Conservation (phyloP, 2,329 filamentous ascomycete species). For the Verticillium isaacii region DNA sequence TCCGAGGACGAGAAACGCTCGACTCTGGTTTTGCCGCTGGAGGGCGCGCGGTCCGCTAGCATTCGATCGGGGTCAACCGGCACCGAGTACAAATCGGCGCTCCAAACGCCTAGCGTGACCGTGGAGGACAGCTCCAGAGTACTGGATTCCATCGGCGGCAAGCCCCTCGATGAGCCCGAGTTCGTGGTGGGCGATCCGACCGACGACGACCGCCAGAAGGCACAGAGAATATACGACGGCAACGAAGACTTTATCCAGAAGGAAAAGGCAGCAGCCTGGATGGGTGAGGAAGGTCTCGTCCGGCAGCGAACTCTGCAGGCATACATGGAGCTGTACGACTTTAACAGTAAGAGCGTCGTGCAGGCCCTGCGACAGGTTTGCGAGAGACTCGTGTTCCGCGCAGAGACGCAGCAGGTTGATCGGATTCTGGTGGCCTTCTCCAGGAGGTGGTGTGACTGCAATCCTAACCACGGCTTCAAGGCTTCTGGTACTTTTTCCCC, state of each 20-base stretch:
- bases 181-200: conserved; percentile 55
- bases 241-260: conserved; percentile 76
- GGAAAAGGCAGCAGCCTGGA: conserved; percentile 78
- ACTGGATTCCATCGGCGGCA: conserved; percentile 25
- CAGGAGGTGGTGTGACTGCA: conserved; percentile 88
- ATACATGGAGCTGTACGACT: conserved; percentile 93
- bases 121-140: conserved; percentile 36
- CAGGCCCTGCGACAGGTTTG: conserved; percentile 76
- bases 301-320: conserved; percentile 59
- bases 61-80: conserved; percentile 30
- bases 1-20: conserved; percentile 28
- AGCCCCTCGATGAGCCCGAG: conserved; percentile 53
- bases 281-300: conserved; percentile 68
- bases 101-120: conserved; percentile 33
- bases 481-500: conserved; percentile 58
- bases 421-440: conserved; percentile 88
- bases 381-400: conserved; percentile 73
- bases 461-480: conserved; percentile 90
- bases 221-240: conserved; percentile 78
- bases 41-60: conserved; percentile 29
- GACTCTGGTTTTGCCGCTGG: conserved; percentile 37
- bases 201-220: conserved; percentile 70
- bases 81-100: conserved; percentile 33
- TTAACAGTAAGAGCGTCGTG: conserved; percentile 74
- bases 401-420: conserved; percentile 95